Evolutionary conservation across 352 stramenopile species (phyloP).

Genomic region (Pythium vanterpoolii): DNA sequence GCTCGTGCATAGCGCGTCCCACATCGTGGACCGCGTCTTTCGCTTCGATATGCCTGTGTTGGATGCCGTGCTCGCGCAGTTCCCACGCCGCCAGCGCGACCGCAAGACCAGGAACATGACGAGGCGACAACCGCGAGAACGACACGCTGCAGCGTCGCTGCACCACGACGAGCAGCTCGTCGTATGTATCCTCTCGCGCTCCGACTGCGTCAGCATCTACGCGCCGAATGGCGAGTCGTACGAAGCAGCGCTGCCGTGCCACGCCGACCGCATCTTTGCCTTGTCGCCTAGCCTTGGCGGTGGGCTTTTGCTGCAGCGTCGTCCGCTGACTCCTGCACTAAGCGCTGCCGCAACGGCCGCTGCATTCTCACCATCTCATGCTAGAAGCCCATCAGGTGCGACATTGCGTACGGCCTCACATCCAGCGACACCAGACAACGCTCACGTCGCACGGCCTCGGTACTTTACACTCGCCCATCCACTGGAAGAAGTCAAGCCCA

Average conservation of each 20-base stretch:
- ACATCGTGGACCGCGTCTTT: slow-evolving; percentile 61
- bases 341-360: slow-evolving; percentile 29
- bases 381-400: background rate
- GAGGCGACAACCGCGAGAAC: background rate
- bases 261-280: slow-evolving; percentile 54
- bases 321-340: slow-evolving; percentile 30
- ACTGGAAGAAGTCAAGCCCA: slow-evolving; percentile 73
- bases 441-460: slow-evolving; percentile 28
- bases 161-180: slow-evolving; percentile 15
- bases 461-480: slow-evolving; percentile 76
- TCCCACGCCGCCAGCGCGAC: slow-evolving; percentile 20
- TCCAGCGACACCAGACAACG: background rate
- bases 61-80: slow-evolving; percentile 50
- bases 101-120: background rate
- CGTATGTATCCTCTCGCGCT: slow-evolving; percentile 64
- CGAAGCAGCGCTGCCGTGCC: slow-evolving; percentile 72
- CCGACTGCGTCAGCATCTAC: slow-evolving; percentile 69
- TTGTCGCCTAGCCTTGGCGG: slow-evolving; percentile 22
- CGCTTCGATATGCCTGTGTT: slow-evolving; percentile 54
- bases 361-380: slow-evolving; percentile 24
- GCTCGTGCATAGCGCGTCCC: slow-evolving; percentile 46
- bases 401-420: background rate
- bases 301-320: slow-evolving; percentile 66
- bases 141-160: background rate
- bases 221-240: slow-evolving; percentile 59